A percentile compares a stretch with the other conserved stretches of the same genome.
phyloP scores from a whole-genome alignment of 2,329 filamentous ascomycete species.

The Pseudocercospora fuligena region DNA sequence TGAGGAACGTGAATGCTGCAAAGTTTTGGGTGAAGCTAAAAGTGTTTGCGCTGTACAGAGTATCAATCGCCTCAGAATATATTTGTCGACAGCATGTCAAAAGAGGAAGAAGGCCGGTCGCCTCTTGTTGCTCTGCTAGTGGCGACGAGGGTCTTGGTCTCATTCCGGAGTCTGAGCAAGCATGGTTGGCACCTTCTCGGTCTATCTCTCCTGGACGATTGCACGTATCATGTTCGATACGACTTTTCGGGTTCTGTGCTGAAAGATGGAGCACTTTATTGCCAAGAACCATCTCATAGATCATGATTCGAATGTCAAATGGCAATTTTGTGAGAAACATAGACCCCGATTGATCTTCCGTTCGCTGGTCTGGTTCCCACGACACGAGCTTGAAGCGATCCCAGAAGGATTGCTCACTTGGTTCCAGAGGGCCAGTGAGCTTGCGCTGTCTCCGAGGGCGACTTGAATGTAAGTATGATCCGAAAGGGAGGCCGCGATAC shows the following conservation, averaged over 20 bases:
- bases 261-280: conserved; percentile 37
- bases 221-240: conserved; percentile 37
- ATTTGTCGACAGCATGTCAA: conserved; percentile 39
- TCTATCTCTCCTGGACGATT: conserved; percentile 33
- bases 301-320: conserved; percentile 40
- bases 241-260: conserved; percentile 31
- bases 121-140: conserved; percentile 26
- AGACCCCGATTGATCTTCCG: conserved; percentile 33
- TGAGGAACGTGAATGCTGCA: conserved; percentile 39
- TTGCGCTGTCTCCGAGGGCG: conserved; percentile 35
- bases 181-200: conserved; percentile 30
- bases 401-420: conserved; percentile 33
- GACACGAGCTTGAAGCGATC: conserved; percentile 33
- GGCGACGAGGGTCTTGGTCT: conserved; percentile 28
- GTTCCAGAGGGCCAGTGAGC: conserved; percentile 36
- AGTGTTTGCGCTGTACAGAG: conserved; percentile 39
- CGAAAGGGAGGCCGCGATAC: conserved; percentile 40
- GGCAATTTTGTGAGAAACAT: conserved; percentile 36
- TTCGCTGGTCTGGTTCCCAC: conserved; percentile 31
- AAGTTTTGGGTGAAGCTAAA: conserved; percentile 42
- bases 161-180: conserved; percentile 32
- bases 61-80: conserved; percentile 39
- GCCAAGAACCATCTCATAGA: conserved; percentile 41
- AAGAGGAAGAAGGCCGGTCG: conserved; percentile 36
- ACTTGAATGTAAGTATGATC: conserved; percentile 35